Conservation (phyloP, 768 basidiomycete species). For the Kwoniella mangroviensis region DNA sequence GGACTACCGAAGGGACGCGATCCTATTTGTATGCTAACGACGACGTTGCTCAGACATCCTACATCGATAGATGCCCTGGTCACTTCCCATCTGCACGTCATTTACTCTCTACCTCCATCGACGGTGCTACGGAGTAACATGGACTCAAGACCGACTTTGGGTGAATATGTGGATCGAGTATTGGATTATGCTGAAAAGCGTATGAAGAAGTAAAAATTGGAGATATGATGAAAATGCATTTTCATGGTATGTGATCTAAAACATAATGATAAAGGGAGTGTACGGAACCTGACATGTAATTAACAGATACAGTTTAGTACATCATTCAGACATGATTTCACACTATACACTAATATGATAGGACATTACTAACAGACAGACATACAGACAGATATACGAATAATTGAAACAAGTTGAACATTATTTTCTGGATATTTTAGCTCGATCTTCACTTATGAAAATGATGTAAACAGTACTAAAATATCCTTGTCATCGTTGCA, state of each 20-base stretch:
- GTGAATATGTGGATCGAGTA: constrained; percentile 38
- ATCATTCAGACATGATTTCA: no score
- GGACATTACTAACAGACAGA: no score
- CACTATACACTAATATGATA: no score
- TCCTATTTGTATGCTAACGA: no score
- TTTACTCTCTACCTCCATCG: constrained; percentile 24
- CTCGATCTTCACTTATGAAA: no score
- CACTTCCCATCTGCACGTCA: constrained; percentile 37
- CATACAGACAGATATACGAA: no score
- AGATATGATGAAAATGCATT: not conserved
- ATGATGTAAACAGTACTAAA: no score
- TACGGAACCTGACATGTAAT: no score
- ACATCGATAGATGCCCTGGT: constrained; percentile 51
- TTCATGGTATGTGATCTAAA: not conserved
- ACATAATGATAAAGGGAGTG: not conserved
- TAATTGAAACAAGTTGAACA: not conserved
- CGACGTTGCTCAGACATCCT: constrained; percentile 23
- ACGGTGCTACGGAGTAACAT: constrained; percentile 16
- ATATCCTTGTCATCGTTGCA: no score
- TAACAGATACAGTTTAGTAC: no score
- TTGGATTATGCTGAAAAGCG: constrained; percentile 24
- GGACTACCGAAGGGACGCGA: no score
- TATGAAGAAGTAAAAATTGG: not conserved
- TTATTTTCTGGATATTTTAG: not conserved
- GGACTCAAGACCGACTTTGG: constrained; percentile 11